These are phyloP conservation scores for Penicillium aurantiogriseum DNA, from an alignment of 2,329 filamentous ascomycete genomes.

Conservation along the genomic window DNA sequence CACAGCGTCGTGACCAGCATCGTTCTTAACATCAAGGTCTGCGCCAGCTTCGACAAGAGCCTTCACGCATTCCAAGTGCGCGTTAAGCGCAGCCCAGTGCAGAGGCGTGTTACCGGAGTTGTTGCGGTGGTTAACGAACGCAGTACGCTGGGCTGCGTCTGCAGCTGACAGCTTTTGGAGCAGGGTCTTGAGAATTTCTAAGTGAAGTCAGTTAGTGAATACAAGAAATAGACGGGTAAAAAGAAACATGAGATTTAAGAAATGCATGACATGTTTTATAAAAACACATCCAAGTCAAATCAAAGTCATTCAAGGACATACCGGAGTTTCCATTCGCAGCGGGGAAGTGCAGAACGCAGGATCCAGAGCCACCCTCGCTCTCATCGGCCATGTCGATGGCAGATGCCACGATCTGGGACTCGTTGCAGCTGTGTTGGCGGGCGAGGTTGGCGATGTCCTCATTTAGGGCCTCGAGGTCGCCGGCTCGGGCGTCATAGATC, in stretches of 20 bases:
- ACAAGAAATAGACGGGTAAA: too few relatives aligned
- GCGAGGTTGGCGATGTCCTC: slow-evolving; percentile 59
- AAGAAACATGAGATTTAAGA: not conserved
- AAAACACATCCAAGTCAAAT: not conserved
- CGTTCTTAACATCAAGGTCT: slow-evolving; percentile 74
- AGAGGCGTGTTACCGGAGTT: slow-evolving; percentile 83
- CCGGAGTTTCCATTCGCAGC: slow-evolving; percentile 84
- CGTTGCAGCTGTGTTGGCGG: slow-evolving; percentile 58
- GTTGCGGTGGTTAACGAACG: slow-evolving; percentile 59
- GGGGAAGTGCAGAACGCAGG: slow-evolving; percentile 74
- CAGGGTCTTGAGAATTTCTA: slow-evolving; percentile 51
- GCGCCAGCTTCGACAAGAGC: slow-evolving; percentile 73
- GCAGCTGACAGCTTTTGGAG: slow-evolving; percentile 41
- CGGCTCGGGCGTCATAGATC: slow-evolving; percentile 78
- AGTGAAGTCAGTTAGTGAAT: not conserved
- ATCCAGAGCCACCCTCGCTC: slow-evolving; percentile 59
- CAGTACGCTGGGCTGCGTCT: slow-evolving; percentile 20
- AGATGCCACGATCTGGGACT: slow-evolving; percentile 64
- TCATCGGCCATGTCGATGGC: slow-evolving; percentile 74
- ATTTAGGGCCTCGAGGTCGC: slow-evolving; percentile 69
- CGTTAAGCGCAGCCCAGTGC: slow-evolving; percentile 91
- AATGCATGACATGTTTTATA: not conserved
- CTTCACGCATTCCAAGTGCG: slow-evolving; percentile 78
- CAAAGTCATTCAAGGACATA: slow-evolving; percentile 42
- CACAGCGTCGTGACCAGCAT: slow-evolving; percentile 76